Base-by-base conservation (phyloP, 768 basidiomycete species). In the Boletellus emodensis region DNA sequence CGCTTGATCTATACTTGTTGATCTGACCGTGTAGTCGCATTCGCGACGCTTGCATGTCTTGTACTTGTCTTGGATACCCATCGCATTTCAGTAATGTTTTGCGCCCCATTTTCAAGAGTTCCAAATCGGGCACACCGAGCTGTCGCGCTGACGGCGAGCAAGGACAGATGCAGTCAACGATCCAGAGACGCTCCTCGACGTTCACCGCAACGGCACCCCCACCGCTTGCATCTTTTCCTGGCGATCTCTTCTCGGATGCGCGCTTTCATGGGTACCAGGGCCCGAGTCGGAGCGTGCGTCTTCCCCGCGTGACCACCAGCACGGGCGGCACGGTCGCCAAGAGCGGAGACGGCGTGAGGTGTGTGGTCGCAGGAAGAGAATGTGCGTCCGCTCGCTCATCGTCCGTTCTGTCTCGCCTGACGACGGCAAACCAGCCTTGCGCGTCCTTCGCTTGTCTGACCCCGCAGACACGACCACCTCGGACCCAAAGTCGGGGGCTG, bases 361-460 rank as follows among this genome's bases (percentile, higher is more conserved):
- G 85, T 67, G 86, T 81, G 2, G 84, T 90, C 11, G 80, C 87
- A 1, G 87, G 88, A n/a, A 81, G 80, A 66, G 88, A 89, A 73
- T 87, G 88, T 88, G 52, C 55, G 78, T 65, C 37, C 30, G 22
- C 17, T 14, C 17, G 12, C 48, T 55, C 47, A 22, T 52, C 35
- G 34, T 42, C 28, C n/a, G 9, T 30, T 37, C 12, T 17, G 17
- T 22, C 10, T 39, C 40, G 32, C 17, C 53, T 65, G 40, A 61
- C 52, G 42, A 40, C 28, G 40, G 43, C 44, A 17, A 44, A 30
- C 50, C 67, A 85, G 84, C 81, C 35, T 68, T 86, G 39, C 77
- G 81, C 58, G 75, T 85, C 37, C 59, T 90, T 13, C 79, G 80
- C 36, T 60, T 89, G 44, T 77, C 74, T 0, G 77, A 81, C 34